These are phyloP conservation scores for Colletotrichum karsti DNA, from an alignment of 2,329 filamentous ascomycete genomes.

Conservation along the genomic window DNA sequence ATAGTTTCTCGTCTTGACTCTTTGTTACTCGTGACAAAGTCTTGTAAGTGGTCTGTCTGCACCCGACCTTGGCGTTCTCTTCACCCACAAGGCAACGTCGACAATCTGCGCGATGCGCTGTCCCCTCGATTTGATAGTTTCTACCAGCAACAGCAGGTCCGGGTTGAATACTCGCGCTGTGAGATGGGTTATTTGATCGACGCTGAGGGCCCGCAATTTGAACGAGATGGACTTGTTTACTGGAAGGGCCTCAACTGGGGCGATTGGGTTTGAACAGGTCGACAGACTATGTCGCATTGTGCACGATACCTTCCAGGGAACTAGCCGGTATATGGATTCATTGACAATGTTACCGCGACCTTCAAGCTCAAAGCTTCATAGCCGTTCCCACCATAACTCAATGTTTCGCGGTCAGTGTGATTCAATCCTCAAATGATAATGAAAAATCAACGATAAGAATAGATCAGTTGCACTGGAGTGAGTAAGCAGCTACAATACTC, in stretches of 20 bases:
- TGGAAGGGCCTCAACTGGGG: constrained; percentile 17
- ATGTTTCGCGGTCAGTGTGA: no score
- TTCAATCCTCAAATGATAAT: no score
- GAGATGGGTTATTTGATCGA: constrained; percentile 61
- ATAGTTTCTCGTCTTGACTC: constrained; percentile 61
- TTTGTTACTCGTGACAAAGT: constrained; percentile 65
- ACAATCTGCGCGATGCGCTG: constrained; percentile 57
- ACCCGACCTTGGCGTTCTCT: constrained; percentile 61
- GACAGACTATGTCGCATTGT: no score
- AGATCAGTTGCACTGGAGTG: no score
- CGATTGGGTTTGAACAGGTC: neutral
- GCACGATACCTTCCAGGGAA: no score
- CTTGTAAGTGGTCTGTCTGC: constrained; percentile 61
- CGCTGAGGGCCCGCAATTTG: constrained; percentile 60
- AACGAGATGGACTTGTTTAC: constrained; percentile 30
- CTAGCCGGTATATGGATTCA: no score
- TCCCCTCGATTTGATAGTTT: constrained; percentile 55
- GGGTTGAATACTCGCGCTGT: constrained; percentile 60
- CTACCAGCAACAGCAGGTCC: constrained; percentile 54
- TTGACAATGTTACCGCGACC: no score
- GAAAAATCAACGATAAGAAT: no score
- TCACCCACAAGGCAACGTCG: constrained; percentile 60
- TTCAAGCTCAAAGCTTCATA: no score
- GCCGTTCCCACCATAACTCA: no score
- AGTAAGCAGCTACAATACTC: no score